Conservation (phyloP, 2,329 filamentous ascomycete species). For the Pseudogymnoascus sp. region DNA sequence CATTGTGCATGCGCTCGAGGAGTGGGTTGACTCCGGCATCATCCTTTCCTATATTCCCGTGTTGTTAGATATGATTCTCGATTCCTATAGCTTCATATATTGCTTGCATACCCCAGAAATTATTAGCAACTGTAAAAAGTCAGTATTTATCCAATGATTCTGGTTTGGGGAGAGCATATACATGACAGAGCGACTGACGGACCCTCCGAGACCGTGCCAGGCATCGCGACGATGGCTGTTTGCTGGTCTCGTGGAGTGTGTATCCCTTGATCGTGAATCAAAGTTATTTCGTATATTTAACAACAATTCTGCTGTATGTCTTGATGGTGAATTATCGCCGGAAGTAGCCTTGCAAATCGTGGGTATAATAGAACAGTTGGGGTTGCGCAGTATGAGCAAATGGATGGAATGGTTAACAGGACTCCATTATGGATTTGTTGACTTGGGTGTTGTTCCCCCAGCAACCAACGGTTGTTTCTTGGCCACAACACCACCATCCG, state of each 20-base stretch:
- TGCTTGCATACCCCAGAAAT: slow-evolving; percentile 66
- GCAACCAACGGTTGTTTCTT: neutral
- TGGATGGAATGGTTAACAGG: neutral
- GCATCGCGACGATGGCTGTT: slow-evolving; percentile 18
- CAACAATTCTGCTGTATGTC: neutral
- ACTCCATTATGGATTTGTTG: neutral
- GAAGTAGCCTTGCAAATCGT: neutral
- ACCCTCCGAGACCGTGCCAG: slow-evolving; percentile 27
- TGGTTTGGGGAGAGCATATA: neutral
- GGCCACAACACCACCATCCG: neutral
- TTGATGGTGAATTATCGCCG: neutral
- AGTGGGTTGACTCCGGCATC: slow-evolving; percentile 90
- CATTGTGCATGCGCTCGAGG: slow-evolving; percentile 86
- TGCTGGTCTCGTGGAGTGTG: slow-evolving; percentile 3
- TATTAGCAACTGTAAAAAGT: slow-evolving; percentile 75
- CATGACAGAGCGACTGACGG: slow-evolving; percentile 32
- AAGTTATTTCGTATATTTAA: neutral
- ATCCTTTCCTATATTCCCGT: slow-evolving; percentile 57
- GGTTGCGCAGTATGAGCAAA: neutral
- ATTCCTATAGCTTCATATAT: neutral
- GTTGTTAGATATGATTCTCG: neutral
- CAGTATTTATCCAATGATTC: slow-evolving; percentile 23
- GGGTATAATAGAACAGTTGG: neutral
- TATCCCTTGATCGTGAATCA: neutral
- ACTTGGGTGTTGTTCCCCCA: slow-evolving; percentile 4